phyloP scores from a whole-genome alignment of 164 flowering plant species.

The Magnolia kwangsiensis region DNA sequence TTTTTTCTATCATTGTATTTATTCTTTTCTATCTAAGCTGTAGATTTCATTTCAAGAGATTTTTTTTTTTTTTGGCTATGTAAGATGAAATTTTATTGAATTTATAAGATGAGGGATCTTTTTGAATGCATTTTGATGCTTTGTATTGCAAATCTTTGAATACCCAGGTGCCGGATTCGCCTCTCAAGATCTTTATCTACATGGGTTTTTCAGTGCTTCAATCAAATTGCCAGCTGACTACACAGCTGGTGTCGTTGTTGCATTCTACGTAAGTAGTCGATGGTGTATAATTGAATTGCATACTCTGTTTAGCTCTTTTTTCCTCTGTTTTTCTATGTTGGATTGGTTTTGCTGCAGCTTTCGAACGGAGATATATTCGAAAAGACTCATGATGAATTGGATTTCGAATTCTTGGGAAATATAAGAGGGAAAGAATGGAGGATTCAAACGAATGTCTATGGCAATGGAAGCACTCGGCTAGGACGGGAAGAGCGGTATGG shows the following conservation, averaged over 20 bases:
- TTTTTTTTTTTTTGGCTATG: neutral
- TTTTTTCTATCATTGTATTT: too few species aligned
- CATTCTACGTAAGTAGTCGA: conserved; percentile 71
- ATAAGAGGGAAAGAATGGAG: conserved; percentile 85
- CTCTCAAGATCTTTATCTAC: conserved; percentile 71
- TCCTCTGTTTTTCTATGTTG: neutral
- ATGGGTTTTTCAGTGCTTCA: conserved; percentile 91
- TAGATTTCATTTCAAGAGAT: neutral
- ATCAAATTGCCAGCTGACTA: conserved; percentile 91
- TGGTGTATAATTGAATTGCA: neutral
- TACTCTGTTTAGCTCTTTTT: neutral
- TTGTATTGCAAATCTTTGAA: neutral
- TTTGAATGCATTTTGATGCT: neutral
- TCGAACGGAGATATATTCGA: conserved; percentile 84
- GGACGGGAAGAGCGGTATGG: conserved; percentile 91
- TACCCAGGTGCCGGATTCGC: conserved; percentile 83
- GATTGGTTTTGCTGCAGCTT: conserved; percentile 45
- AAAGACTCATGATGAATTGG: conserved; percentile 84
- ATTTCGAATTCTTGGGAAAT: conserved; percentile 86
- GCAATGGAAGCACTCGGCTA: conserved; percentile 78
- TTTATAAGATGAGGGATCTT: too few species aligned
- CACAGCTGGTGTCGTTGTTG: conserved; percentile 93
- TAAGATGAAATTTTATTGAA: too few species aligned
- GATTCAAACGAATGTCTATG: conserved; percentile 83
- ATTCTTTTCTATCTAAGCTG: neutral